Percentiles rank a stretch among this genome's conserved stretches.
Evolutionary conservation across 2,329 filamentous ascomycete species (phyloP).

Genomic region (Aspergillus sp.): DNA sequence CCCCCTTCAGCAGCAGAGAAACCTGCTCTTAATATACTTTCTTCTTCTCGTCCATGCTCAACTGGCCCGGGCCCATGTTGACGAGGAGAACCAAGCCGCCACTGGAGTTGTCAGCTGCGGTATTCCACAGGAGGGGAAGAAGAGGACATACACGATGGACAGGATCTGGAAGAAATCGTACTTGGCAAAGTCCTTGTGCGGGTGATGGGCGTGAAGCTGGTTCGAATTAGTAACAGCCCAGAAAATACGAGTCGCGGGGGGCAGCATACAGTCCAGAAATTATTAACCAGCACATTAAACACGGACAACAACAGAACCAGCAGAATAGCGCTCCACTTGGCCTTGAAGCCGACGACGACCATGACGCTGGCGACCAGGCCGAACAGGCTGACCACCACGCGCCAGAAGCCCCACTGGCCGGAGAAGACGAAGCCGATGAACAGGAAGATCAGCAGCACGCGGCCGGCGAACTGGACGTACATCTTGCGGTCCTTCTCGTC

Average conservation of each 20-base stretch:
- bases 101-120: constrained; percentile 25
- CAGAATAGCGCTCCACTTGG: constrained; percentile 95
- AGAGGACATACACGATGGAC: constrained; percentile 68
- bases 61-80: constrained; percentile 96
- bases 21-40: constrained; percentile 74
- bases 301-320: constrained; percentile 89
- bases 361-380: constrained; percentile 90
- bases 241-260: constrained; percentile 1
- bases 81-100: constrained; percentile 91
- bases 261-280: constrained; percentile 92
- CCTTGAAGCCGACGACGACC: constrained; percentile 99
- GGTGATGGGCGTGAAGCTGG: constrained; percentile 94
- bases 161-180: constrained; percentile 99
- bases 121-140: constrained; percentile 3
- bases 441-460: constrained; percentile 92
- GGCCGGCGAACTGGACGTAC: constrained; percentile 98
- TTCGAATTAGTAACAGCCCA: constrained; percentile 10
- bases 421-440: constrained; percentile 96
- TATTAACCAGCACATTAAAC: constrained; percentile 97
- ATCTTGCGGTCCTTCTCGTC: constrained; percentile 99
- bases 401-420: constrained; percentile 83
- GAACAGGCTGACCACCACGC: constrained; percentile 72
- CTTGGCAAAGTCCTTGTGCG: constrained; percentile 99
- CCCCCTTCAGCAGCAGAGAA: too few relatives aligned
- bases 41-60: constrained; percentile 99